A percentile compares a stretch with the other conserved stretches of the same genome.
Conservation (phyloP, 2,329 filamentous ascomycete genomes). For the Ophiosphaerella herpotricha region DNA sequence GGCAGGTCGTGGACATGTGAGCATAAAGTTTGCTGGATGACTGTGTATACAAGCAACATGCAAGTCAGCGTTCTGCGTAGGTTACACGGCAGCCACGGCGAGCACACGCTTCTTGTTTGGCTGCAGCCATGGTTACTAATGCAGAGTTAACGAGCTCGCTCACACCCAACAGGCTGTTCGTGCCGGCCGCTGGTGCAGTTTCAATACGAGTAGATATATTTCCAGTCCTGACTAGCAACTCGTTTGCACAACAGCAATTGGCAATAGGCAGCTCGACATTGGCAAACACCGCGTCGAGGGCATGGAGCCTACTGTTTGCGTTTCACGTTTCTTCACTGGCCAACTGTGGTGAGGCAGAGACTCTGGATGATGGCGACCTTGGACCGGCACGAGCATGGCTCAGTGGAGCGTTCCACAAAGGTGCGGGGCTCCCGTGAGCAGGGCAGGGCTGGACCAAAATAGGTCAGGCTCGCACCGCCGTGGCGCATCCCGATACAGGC, state of each 20-base stretch:
- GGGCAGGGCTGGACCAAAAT: slow-evolving; percentile 28
- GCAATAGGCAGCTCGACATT: too few species aligned
- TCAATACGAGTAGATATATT: slow-evolving; percentile 16
- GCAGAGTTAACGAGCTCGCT: slow-evolving; percentile 31
- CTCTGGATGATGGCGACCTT: too few species aligned
- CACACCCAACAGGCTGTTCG: slow-evolving; percentile 22
- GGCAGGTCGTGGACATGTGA: neutral
- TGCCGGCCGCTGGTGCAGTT: slow-evolving; percentile 29
- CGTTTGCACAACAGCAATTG: too few species aligned
- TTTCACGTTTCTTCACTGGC: too few species aligned
- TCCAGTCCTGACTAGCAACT: slow-evolving; percentile 23
- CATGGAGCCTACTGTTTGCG: too few species aligned
- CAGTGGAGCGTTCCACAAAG: slow-evolving; percentile 15
- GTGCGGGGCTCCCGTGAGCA: slow-evolving; percentile 27
- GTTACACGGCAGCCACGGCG: slow-evolving; percentile 19
- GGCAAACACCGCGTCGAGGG: too few species aligned
- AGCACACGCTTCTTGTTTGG: slow-evolving; percentile 18
- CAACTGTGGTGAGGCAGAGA: too few species aligned
- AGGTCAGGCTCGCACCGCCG: slow-evolving; percentile 25
- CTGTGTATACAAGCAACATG: slow-evolving; percentile 13
- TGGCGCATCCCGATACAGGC: slow-evolving; percentile 32
- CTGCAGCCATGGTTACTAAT: slow-evolving; percentile 32
- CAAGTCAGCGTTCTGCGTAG: slow-evolving; percentile 31
- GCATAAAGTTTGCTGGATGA: neutral
- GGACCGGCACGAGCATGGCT: too few species aligned